phyloP scores from a whole-genome alignment of 192 early-diverging fungal genomes.

The Coemansia sp. region DNA sequence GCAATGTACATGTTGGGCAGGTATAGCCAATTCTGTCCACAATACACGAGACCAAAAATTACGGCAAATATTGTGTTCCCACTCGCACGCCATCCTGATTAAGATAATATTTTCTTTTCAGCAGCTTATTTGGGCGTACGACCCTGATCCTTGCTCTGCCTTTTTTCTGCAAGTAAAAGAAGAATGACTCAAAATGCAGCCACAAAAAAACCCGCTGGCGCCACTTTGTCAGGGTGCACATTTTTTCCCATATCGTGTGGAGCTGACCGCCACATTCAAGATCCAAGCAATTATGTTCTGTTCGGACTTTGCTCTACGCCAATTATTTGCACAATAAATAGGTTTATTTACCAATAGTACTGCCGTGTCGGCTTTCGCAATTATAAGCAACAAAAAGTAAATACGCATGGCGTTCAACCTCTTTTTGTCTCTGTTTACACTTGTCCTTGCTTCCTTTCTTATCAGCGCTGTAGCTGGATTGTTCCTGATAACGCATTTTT shows the following conservation, averaged over 20 bases:
- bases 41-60: too few relatives aligned
- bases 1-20: conserved; percentile 2
- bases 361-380: not conserved
- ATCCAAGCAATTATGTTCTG: not conserved
- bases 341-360: not conserved
- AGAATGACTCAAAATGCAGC: not conserved
- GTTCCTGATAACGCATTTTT: too few relatives aligned
- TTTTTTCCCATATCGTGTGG: not conserved
- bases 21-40: not conserved
- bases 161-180: not conserved
- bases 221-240: not conserved
- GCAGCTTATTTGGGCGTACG: not conserved
- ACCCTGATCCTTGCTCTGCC: not conserved
- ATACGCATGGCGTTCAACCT: not conserved
- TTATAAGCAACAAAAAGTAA: not conserved
- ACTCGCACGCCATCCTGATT: conserved; percentile 20
- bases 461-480: too few relatives aligned
- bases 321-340: not conserved
- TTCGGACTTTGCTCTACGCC: not conserved
- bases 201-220: not conserved
- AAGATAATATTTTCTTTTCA: not conserved
- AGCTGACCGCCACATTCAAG: not conserved
- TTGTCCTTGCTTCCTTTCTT: too few relatives aligned
- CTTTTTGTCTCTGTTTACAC: not conserved
- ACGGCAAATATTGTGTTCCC: conserved; percentile 10